Conservation (phyloP, 2,329 filamentous ascomycete species). For the Trichoderma harzianum region DNA sequence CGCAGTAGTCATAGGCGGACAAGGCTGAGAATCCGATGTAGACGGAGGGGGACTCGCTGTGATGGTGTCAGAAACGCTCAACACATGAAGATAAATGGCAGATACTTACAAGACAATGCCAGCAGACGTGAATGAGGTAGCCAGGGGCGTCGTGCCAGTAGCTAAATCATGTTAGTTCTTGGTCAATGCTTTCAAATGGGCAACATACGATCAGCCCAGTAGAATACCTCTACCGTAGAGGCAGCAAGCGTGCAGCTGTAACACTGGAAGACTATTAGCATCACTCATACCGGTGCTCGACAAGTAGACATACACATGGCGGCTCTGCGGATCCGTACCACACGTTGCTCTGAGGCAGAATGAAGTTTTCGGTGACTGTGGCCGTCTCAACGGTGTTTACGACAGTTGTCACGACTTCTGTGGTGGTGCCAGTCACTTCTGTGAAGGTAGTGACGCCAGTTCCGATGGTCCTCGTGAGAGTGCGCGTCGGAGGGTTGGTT, state of each 20-base stretch:
- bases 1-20: conserved; percentile 16
- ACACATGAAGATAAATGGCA: background rate
- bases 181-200: background rate
- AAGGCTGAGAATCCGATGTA: conserved; percentile 18
- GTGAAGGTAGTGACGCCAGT: conserved; percentile 9
- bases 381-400: background rate
- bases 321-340: conserved; percentile 15
- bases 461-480: conserved; percentile 1
- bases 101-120: conserved; percentile 12
- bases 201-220: background rate
- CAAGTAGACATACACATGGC: conserved; percentile 11
- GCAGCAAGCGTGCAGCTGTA: conserved; percentile 15
- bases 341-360: background rate
- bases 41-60: conserved; percentile 14
- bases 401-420: background rate
- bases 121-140: conserved; percentile 14
- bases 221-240: conserved; percentile 18
- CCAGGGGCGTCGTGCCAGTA: background rate
- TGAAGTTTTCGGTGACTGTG: conserved; percentile 10
- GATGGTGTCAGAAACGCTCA: background rate
- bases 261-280: background rate
- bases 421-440: background rate
- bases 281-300: background rate
- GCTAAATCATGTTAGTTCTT: background rate
- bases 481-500: background rate